Percentiles rank a stretch among this genome's conserved stretches.
Conservation (phyloP, 1,284 basidiomycete species). For the Irpex lacteus region DNA sequence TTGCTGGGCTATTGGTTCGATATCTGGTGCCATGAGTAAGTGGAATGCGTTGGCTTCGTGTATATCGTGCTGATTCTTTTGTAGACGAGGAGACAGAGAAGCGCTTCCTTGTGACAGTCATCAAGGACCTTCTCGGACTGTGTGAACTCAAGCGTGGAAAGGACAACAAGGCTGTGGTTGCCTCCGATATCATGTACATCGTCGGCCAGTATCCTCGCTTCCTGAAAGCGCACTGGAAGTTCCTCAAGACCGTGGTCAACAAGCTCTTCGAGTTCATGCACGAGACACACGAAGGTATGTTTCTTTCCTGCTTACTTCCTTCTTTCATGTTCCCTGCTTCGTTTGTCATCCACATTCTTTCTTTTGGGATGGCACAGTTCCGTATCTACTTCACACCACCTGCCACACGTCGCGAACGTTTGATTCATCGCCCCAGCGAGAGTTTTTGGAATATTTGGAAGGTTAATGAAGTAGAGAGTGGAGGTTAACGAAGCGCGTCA, state of each 20-base stretch:
- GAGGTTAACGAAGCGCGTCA: constrained; percentile 12
- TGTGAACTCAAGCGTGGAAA: constrained; percentile 99
- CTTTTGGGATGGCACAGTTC: not conserved
- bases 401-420: not conserved
- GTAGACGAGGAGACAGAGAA: constrained; percentile 98
- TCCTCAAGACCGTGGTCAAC: constrained; percentile 99
- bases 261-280: constrained; percentile 99
- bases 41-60: constrained; percentile 20
- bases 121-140: constrained; percentile 95
- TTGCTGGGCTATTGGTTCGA: constrained; percentile 99
- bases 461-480: not conserved
- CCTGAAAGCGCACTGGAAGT: constrained; percentile 99
- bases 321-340: constrained; percentile 3
- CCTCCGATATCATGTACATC: constrained; percentile 99
- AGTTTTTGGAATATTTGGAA: not conserved
- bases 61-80: constrained; percentile 10
- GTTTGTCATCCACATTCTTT: constrained; percentile 11
- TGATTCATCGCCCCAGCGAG: not conserved
- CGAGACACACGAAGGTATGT: constrained; percentile 93
- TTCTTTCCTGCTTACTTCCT: constrained; percentile 2
- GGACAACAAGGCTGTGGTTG: constrained; percentile 99
- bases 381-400: not conserved
- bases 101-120: constrained; percentile 98
- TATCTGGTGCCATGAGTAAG: constrained; percentile 98
- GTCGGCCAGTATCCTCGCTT: constrained; percentile 99